Conservation (phyloP, 176 grass and related monocot species). For the Carex kokanica region DNA sequence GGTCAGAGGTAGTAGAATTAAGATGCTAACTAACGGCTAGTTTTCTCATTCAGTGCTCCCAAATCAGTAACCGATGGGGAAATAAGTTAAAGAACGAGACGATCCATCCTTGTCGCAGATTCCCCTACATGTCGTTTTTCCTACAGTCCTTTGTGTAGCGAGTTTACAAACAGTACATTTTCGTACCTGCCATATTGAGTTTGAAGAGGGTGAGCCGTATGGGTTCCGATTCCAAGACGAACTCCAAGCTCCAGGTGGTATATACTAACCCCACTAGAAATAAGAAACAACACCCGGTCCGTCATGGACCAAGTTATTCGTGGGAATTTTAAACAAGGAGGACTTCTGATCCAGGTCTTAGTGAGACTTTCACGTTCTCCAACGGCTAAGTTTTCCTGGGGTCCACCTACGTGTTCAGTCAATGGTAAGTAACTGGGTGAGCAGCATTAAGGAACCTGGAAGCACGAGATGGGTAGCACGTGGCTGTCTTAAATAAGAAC, state of each 20-base stretch:
- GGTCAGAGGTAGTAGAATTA: slow-evolving; percentile 25
- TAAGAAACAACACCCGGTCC: not conserved
- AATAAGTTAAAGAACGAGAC: slow-evolving; percentile 14
- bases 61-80: slow-evolving; percentile 10
- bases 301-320: not conserved
- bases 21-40: slow-evolving; percentile 26
- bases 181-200: not conserved
- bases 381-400: slow-evolving; percentile 24
- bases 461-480: slow-evolving; percentile 9
- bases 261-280: not conserved
- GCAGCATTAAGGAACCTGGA: slow-evolving; percentile 7
- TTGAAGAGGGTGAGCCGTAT: not conserved
- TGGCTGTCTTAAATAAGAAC: not conserved
- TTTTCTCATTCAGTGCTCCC: slow-evolving; percentile 22
- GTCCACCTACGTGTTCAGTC: not conserved
- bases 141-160: not conserved
- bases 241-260: not conserved
- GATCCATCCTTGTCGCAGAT: not conserved
- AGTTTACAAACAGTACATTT: not conserved
- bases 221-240: not conserved
- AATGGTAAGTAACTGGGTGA: not conserved
- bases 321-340: not conserved
- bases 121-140: not conserved
- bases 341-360: not conserved
- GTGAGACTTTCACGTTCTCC: not conserved